These are phyloP conservation scores for Calonectria pseudoreteaudii DNA, from an alignment of 2,329 filamentous ascomycete species.

Conservation along the genomic window DNA sequence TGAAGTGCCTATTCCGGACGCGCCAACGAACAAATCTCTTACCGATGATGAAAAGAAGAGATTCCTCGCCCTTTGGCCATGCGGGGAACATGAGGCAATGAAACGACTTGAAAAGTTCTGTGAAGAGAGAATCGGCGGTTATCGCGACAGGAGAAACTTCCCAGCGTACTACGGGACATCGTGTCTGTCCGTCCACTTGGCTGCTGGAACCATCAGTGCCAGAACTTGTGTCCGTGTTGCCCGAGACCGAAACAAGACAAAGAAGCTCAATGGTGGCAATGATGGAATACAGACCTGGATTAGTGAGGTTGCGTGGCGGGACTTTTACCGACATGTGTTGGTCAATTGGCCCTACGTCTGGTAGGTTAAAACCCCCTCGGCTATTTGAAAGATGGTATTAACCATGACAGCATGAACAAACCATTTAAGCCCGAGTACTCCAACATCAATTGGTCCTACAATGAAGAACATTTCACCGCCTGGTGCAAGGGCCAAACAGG, in stretches of 20 bases:
- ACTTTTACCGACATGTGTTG: constrained; percentile 90
- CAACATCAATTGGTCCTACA: constrained; percentile 85
- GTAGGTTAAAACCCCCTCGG: constrained; percentile 54
- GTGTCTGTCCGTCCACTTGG: constrained; percentile 77
- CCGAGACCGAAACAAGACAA: constrained; percentile 70
- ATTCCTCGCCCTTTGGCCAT: constrained; percentile 74
- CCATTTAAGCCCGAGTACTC: constrained; percentile 84
- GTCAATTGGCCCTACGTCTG: constrained; percentile 87
- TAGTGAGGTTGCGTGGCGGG: constrained; percentile 85
- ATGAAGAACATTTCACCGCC: constrained; percentile 73
- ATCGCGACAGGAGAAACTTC: constrained; percentile 74
- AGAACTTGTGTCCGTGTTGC: constrained; percentile 75
- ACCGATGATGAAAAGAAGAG: constrained; percentile 68
- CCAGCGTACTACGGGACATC: constrained; percentile 74
- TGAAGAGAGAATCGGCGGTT: constrained; percentile 70
- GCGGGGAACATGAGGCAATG: constrained; percentile 79
- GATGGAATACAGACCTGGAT: constrained; percentile 80
- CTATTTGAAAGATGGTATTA: not conserved
- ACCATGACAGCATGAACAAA: constrained; percentile 63
- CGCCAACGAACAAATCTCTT: constrained; percentile 73
- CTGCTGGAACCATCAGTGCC: constrained; percentile 75
- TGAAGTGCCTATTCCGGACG: constrained; percentile 67
- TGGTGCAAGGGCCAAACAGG: constrained; percentile 84
- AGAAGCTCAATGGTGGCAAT: constrained; percentile 74
- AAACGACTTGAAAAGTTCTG: constrained; percentile 75